A percentile compares a stretch with the other conserved stretches of the same genome.
Evolutionary conservation across 495 filamentous ascomycete species (phyloP).

Genomic region (Darksidea phi): DNA sequence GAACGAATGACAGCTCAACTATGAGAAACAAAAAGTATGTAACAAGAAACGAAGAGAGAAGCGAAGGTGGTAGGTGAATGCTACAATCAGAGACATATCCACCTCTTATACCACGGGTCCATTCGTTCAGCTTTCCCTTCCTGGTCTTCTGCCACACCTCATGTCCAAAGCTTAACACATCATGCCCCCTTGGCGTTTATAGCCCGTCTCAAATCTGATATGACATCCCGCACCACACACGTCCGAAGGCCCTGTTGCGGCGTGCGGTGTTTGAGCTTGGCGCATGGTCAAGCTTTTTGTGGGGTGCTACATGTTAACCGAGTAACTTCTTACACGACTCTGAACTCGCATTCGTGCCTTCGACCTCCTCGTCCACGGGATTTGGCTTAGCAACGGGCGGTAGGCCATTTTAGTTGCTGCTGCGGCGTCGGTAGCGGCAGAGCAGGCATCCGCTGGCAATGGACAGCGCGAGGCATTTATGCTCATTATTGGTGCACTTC

Average conservation of each 20-base stretch:
- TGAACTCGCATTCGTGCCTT: too few species aligned
- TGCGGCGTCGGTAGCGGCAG: too few species aligned
- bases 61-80: constrained; percentile 10
- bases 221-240: not conserved
- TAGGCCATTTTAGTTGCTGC: too few species aligned
- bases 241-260: not conserved
- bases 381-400: too few species aligned
- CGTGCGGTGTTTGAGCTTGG: constrained; percentile 15
- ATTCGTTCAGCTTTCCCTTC: not conserved
- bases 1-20: constrained; percentile 29
- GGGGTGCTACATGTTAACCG: not conserved
- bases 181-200: constrained; percentile 10
- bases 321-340: not conserved
- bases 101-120: not conserved
- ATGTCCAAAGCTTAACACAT: constrained; percentile 11
- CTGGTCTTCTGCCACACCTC: not conserved
- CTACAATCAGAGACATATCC: not conserved
- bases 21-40: not conserved
- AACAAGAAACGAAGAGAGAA: not conserved
- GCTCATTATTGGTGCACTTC: too few species aligned
- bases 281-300: not conserved
- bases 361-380: not conserved
- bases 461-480: too few species aligned
- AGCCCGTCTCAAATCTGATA: constrained; percentile 4
- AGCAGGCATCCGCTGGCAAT: too few species aligned